Evolutionary conservation across 495 filamentous ascomycete genomes (phyloP).

Genomic region (Aspergillus wentii): DNA sequence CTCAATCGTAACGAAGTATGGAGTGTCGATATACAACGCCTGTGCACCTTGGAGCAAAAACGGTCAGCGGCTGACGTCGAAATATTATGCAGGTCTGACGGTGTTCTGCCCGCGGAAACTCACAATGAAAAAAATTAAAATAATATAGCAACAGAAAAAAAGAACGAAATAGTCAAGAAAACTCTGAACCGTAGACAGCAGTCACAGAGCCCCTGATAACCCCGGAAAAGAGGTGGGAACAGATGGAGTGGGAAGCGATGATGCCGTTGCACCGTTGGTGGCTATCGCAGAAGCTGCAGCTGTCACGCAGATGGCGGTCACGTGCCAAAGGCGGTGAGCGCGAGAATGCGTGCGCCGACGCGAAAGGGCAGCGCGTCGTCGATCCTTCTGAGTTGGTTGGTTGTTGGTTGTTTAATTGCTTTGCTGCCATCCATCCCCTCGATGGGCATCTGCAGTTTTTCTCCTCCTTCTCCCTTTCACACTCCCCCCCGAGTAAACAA

Average conservation of each 20-base stretch:
- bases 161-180: too few relatives aligned
- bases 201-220: too few relatives aligned
- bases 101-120: too few relatives aligned
- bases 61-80: constrained; percentile 4
- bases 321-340: constrained; percentile 23
- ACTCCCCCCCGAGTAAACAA: not conserved
- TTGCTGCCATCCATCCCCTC: not conserved
- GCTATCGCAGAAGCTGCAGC: constrained; percentile 19
- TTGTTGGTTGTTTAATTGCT: constrained; percentile 10
- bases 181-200: too few relatives aligned
- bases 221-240: not conserved
- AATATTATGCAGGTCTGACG: too few relatives aligned
- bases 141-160: too few relatives aligned
- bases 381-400: constrained; percentile 12
- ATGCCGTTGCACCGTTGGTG: not conserved
- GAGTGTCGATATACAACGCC: constrained; percentile 6
- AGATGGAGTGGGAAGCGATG: not conserved
- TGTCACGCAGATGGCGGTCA: constrained; percentile 8
- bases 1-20: constrained; percentile 5
- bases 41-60: too few relatives aligned
- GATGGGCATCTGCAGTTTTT: constrained; percentile 3
- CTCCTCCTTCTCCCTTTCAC: constrained; percentile 4
- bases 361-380: constrained; percentile 18
- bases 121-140: not conserved
- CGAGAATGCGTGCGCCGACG: constrained; percentile 8